Conservation (phyloP, 2,329 filamentous ascomycete genomes). For the Sporothrix schenckii region DNA sequence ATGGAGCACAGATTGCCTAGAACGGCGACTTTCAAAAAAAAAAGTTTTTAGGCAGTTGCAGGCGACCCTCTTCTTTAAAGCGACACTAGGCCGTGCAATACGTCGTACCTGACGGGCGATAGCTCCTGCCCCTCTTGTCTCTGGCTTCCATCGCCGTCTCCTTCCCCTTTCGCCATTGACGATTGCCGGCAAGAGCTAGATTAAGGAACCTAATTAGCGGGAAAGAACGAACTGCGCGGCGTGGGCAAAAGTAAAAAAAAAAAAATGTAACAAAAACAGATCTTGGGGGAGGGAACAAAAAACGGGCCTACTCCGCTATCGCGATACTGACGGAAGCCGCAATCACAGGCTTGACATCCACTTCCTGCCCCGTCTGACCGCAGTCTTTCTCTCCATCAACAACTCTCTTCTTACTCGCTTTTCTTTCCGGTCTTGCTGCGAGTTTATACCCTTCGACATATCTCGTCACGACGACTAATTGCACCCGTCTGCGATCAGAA, state of each 20-base stretch:
- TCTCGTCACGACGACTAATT: neutral
- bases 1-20: neutral
- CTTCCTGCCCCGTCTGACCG: conserved; percentile 5
- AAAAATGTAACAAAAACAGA: conserved; percentile 1
- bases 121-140: conserved; percentile 9
- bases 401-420: neutral
- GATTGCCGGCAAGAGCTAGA: conserved; percentile 19
- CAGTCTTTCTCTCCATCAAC: conserved; percentile 3
- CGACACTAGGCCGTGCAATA: neutral
- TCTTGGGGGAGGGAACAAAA: neutral
- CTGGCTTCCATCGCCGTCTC: conserved; percentile 1
- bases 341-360: conserved; percentile 9
- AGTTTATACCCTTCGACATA: neutral
- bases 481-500: neutral
- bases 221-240: conserved; percentile 22
- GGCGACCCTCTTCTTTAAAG: conserved; percentile 1
- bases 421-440: neutral
- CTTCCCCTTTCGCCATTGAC: conserved; percentile 5
- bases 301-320: neutral
- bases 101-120: conserved; percentile 15
- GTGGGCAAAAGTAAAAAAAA: neutral
- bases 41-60: neutral
- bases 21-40: conserved; percentile 20
- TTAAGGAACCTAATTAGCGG: conserved; percentile 4
- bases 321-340: neutral